Conservation (phyloP, 208 protist genomes). For the Trypanosoma cruzi region DNA sequence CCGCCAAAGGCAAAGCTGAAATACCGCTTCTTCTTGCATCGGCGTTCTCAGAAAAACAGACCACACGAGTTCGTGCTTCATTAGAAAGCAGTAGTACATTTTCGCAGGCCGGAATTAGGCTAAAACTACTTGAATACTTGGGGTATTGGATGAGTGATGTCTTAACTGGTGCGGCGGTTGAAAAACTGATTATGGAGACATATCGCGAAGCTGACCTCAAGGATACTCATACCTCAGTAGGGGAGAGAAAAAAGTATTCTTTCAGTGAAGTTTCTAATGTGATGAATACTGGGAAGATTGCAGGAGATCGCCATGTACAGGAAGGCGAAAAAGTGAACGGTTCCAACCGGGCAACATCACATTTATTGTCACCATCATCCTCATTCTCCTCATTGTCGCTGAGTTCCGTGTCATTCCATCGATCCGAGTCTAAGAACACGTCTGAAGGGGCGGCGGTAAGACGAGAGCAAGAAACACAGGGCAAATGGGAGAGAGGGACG, state of each 20-base stretch:
- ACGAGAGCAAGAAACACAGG: background rate
- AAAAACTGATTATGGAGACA: conserved; percentile 44
- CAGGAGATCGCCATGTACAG: background rate
- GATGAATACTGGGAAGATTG: conserved; percentile 34
- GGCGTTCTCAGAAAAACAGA: conserved; percentile 16
- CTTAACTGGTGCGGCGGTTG: conserved; percentile 37
- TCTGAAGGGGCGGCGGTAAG: background rate
- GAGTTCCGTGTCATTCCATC: background rate
- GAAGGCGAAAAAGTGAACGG: background rate
- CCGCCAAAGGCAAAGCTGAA: conserved; percentile 2
- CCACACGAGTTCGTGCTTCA: conserved; percentile 4
- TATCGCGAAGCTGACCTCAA: conserved; percentile 19
- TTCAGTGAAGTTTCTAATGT: conserved; percentile 25
- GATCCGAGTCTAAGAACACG: background rate
- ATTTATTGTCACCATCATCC: background rate
- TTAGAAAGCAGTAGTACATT: background rate
- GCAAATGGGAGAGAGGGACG: background rate
- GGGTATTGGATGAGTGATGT: conserved; percentile 68
- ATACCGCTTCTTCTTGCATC: conserved; percentile 18
- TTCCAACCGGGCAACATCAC: background rate
- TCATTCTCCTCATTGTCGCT: conserved; percentile 1
- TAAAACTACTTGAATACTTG: conserved; percentile 67
- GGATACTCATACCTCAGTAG: background rate
- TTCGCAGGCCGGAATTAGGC: conserved; percentile 31
- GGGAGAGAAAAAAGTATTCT: background rate